phyloP scores from a whole-genome alignment of 164 flowering plant genomes.

The Vitis vinifera region ASM3070453v1 NC_081816.1:22911001-22911500 shows the following conservation, averaged over 20 bases:
- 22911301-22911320: no score
- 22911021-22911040: background rate
- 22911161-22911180: slow-evolving; percentile 82
- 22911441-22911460: background rate
- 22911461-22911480: background rate
- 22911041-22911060: background rate
- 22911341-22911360: background rate
- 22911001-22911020: background rate
- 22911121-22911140: slow-evolving; percentile 81
- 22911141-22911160: slow-evolving; percentile 82
- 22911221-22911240: background rate
- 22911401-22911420: no score
- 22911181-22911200: slow-evolving; percentile 75
- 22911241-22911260: background rate
- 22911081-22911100: slow-evolving; percentile 87
- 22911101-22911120: slow-evolving; percentile 90
- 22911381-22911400: background rate
- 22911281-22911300: no score
- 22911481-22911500: background rate
- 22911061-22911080: slow-evolving; percentile 43
- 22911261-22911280: background rate
- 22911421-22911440: background rate
- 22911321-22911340: no score
- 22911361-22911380: background rate
- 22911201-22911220: background rate